Conservation (phyloP, 2,329 filamentous ascomycete genomes). For the Fusarium veterinarium region DNA sequence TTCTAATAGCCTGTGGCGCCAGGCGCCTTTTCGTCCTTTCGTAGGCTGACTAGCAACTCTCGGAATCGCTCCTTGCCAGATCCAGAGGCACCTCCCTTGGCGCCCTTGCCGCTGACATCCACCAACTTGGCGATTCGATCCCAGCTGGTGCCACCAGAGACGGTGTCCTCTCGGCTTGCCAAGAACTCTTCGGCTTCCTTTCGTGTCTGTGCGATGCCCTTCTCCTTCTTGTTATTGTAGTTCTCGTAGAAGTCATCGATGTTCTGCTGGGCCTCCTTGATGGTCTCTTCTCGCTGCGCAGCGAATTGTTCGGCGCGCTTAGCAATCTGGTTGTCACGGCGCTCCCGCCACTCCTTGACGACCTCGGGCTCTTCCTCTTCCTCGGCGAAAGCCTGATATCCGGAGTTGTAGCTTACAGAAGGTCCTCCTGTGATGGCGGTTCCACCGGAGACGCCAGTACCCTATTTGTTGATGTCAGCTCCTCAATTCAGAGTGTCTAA, state of each 20-base stretch:
- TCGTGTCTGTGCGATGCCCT: constrained; percentile 86
- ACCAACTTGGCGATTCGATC: constrained; percentile 97
- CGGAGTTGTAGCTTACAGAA: constrained; percentile 71
- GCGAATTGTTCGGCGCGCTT: constrained; percentile 88
- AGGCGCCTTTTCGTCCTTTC: constrained; percentile 90
- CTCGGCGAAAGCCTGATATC: constrained; percentile 66
- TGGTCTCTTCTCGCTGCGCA: constrained; percentile 83
- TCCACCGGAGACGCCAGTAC: constrained; percentile 46
- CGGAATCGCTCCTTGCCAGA: constrained; percentile 97
- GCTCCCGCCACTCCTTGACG: constrained; percentile 91
- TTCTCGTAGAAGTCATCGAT: constrained; percentile 99
- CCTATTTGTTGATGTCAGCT: constrained; percentile 42
- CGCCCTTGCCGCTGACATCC: constrained; percentile 94
- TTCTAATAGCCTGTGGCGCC: constrained; percentile 71
- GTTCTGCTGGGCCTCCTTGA: constrained; percentile 90
- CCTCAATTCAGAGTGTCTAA: background rate
- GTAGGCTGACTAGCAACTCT: constrained; percentile 85
- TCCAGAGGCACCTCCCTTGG: constrained; percentile 85
- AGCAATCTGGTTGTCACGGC: constrained; percentile 82
- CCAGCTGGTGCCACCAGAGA: constrained; percentile 96
- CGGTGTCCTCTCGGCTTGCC: constrained; percentile 88
- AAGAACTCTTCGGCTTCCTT: constrained; percentile 95
- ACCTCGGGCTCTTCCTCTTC: constrained; percentile 90
- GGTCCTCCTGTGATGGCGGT: constrained; percentile 78
- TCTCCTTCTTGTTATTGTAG: constrained; percentile 98